These are phyloP conservation scores for Exophiala sideris DNA, from an alignment of 2,329 filamentous ascomycete species.

Conservation along the genomic window DNA sequence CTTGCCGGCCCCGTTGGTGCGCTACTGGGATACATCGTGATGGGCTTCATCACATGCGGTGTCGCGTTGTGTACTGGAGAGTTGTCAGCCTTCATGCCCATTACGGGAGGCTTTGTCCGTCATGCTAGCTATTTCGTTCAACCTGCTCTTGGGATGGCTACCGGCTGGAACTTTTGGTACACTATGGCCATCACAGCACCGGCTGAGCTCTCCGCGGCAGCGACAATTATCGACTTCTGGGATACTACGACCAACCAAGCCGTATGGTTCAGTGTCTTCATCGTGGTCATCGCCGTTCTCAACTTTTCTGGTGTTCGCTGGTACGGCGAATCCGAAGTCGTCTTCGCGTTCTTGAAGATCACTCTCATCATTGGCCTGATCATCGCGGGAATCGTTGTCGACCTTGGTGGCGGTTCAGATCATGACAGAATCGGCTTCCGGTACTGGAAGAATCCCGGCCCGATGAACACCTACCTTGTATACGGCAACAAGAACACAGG, in stretches of 20 bases:
- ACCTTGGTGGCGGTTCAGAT: slow-evolving; percentile 67
- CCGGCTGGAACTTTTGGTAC: slow-evolving; percentile 42
- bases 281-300: slow-evolving; percentile 31
- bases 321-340: slow-evolving; percentile 60
- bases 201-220: slow-evolving; percentile 65
- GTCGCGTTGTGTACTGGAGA: slow-evolving; percentile 43
- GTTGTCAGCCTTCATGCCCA: slow-evolving; percentile 38
- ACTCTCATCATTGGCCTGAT: slow-evolving; percentile 71
- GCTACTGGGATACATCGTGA: slow-evolving; percentile 52
- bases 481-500: slow-evolving; percentile 17
- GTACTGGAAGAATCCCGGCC: slow-evolving; percentile 66
- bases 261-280: slow-evolving; percentile 39
- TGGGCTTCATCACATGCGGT: slow-evolving; percentile 44
- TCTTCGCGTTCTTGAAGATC: slow-evolving; percentile 74
- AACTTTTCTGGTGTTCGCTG: not conserved
- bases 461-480: slow-evolving; percentile 54
- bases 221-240: slow-evolving; percentile 62
- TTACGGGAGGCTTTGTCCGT: slow-evolving; percentile 38
- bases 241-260: slow-evolving; percentile 48
- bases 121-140: slow-evolving; percentile 39
- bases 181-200: slow-evolving; percentile 45
- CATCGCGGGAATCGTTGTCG: slow-evolving; percentile 67
- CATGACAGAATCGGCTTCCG: slow-evolving; percentile 72
- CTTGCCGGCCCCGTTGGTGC: slow-evolving; percentile 43
- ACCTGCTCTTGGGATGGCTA: slow-evolving; percentile 38